Conservation (phyloP, 345 rosid genomes). For the Carallia brachiata region DNA sequence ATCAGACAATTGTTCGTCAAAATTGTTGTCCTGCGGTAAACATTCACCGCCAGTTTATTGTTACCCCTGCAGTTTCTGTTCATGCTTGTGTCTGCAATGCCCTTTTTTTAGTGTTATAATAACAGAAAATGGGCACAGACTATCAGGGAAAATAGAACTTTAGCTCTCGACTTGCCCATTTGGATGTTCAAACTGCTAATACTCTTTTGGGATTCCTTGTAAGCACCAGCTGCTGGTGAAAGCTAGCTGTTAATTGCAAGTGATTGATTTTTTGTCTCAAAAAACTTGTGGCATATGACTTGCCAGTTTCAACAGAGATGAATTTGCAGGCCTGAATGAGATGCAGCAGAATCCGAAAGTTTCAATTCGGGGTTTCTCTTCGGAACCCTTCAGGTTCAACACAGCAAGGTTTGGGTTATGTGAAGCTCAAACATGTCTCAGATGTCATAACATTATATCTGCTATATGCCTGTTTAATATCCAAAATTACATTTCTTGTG, state of each 20-base stretch:
- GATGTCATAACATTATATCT: not conserved
- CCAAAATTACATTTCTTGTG: no score
- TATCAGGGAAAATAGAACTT: not conserved
- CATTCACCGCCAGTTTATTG: not conserved
- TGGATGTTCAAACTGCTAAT: no score
- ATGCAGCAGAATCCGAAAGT: not conserved
- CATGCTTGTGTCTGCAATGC: not conserved
- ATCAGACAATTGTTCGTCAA: constrained; percentile 39
- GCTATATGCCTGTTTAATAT: no score
- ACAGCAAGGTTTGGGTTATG: not conserved
- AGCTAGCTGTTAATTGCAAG: not conserved
- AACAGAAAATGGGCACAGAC: no score
- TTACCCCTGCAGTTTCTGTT: not conserved
- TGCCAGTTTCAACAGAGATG: not conserved
- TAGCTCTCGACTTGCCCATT: not conserved
- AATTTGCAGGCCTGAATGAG: not conserved
- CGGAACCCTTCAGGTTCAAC: no score
- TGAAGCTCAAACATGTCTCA: not conserved
- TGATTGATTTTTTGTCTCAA: not conserved
- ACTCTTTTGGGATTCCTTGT: not conserved
- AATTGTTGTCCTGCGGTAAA: constrained; percentile 37
- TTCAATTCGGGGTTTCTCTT: not conserved
- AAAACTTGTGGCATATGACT: not conserved
- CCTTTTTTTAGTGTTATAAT: no score
- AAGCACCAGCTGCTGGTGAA: not conserved